These are phyloP conservation scores for Talaromyces sp. DNA, from an alignment of 2,329 filamentous ascomycete species.

Conservation along the genomic window DNA sequence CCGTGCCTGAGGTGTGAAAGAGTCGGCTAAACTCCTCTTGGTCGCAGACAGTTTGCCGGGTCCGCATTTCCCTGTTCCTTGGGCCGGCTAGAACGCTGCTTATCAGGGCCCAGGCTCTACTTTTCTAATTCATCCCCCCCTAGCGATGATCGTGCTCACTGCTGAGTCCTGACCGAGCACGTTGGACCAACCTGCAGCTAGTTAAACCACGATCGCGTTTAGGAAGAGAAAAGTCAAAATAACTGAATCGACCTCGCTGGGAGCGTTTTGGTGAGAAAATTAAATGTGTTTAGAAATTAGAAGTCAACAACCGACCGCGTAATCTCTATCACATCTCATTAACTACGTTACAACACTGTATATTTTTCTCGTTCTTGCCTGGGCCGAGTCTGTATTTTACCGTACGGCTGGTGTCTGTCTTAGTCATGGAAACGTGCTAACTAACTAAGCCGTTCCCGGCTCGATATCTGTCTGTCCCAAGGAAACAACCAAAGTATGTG, in stretches of 20 bases:
- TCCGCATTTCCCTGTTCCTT: slow-evolving; percentile 10
- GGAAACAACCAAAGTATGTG: neutral
- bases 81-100: slow-evolving; percentile 12
- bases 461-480: neutral
- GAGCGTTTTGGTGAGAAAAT: neutral
- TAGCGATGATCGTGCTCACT: neutral
- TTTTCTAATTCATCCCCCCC: neutral
- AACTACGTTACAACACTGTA: neutral
- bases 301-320: neutral
- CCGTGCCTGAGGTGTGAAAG: slow-evolving; percentile 9
- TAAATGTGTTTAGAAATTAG: neutral
- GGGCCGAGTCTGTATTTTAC: neutral
- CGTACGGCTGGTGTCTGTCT: neutral
- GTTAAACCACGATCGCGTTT: neutral
- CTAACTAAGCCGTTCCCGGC: slow-evolving; percentile 16
- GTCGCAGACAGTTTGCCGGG: neutral
- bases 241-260: neutral
- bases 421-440: neutral
- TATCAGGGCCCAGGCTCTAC: slow-evolving; percentile 7
- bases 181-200: slow-evolving; percentile 7
- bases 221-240: neutral
- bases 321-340: neutral
- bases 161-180: neutral
- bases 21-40: neutral
- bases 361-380: neutral